Evolutionary conservation across 202 grass and related monocot genomes (phyloP), one percentile per base, ranked within the genome.

Genomic region (Zoysia matrella): DNA sequence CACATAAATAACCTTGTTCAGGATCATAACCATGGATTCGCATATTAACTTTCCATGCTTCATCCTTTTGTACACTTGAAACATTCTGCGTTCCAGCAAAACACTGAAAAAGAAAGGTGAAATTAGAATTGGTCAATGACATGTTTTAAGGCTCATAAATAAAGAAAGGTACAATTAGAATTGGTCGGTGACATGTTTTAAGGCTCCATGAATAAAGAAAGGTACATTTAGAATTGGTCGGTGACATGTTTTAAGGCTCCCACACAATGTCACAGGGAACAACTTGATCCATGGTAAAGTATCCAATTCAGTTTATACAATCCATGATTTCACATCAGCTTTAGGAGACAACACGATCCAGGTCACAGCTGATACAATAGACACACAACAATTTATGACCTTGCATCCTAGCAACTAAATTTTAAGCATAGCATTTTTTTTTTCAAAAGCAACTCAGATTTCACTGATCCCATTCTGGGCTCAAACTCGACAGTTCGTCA

Each of bases 1-100:
- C 95, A 80, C 95, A 98, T 83, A 98, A 82, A 89, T 93, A 95
- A 73, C 95, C 95, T 77, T 93, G 87, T 65, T 93, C 90, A 65
- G 88, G 75, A 85, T 98, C 92, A 80, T 89, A 92, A 40, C 95
- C 95, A 83, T 98, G 90, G 60, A 98, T 98, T 44, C 89, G 83
- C 14, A 95, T 92, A 89, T n/a, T n/a, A n/a, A n/a, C n/a, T n/a
- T n/a, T n/a, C n/a, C n/a, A n/a, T n/a, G n/a, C n/a, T n/a, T n/a
- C n/a, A n/a, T n/a, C n/a, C n/a, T n/a, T n/a, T n/a, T n/a, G n/a
- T n/a, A n/a, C n/a, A n/a, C n/a, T n/a, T n/a, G n/a, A n/a, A n/a
- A n/a, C n/a, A n/a, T n/a, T n/a, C n/a, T n/a, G n/a, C n/a, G n/a
- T n/a, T n/a, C 95, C 95, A 84, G 95, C n/a, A n/a, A n/a, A n/a